phyloP scores from a whole-genome alignment of 1,139 yeast species.

The Hyphopichia fennica region DNA sequence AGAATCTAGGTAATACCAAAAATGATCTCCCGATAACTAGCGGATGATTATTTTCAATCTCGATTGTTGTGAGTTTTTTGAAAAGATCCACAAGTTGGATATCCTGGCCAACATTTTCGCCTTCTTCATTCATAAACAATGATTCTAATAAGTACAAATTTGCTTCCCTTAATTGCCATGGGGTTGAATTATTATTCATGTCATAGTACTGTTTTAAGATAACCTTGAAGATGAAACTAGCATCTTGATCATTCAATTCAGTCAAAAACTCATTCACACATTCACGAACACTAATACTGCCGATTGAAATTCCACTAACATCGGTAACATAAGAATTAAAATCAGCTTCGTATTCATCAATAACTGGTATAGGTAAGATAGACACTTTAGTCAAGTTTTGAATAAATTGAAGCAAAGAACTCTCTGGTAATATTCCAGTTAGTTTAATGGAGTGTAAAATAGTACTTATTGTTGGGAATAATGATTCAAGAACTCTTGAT shows the following conservation, averaged over 20 bases:
- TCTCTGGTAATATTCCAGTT: constrained; percentile 8
- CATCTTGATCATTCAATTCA: constrained; percentile 43
- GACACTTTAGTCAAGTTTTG: constrained; percentile 23
- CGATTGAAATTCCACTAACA: constrained; percentile 63
- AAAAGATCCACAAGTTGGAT: constrained; percentile 23
- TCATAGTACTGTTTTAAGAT: constrained; percentile 15
- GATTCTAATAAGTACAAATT: constrained; percentile 39
- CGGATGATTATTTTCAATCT: constrained; percentile 15
- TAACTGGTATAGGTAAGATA: constrained; percentile 23
- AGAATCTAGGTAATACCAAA: constrained; percentile 53
- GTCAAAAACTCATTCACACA: constrained; percentile 50
- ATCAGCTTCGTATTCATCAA: constrained; percentile 47
- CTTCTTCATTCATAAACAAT: constrained; percentile 47
- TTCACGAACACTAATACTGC: constrained; percentile 48
- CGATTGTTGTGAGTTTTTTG: constrained; percentile 16
- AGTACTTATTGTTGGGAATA: constrained; percentile 23
- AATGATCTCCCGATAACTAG: constrained; percentile 47
- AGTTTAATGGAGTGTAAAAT: constrained; percentile 29
- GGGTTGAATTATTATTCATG: constrained; percentile 4
- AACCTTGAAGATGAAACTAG: constrained; percentile 23
- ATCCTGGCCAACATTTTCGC: constrained; percentile 18
- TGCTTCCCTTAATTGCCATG: constrained; percentile 38
- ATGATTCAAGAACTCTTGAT: constrained; percentile 16
- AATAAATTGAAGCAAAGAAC: constrained; percentile 15
- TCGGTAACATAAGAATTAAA: constrained; percentile 70